Percentiles rank a stretch among this genome's conserved stretches.
Conservation (phyloP, 2,329 filamentous ascomycete species). For the Exophiala aquamarina region DNA sequence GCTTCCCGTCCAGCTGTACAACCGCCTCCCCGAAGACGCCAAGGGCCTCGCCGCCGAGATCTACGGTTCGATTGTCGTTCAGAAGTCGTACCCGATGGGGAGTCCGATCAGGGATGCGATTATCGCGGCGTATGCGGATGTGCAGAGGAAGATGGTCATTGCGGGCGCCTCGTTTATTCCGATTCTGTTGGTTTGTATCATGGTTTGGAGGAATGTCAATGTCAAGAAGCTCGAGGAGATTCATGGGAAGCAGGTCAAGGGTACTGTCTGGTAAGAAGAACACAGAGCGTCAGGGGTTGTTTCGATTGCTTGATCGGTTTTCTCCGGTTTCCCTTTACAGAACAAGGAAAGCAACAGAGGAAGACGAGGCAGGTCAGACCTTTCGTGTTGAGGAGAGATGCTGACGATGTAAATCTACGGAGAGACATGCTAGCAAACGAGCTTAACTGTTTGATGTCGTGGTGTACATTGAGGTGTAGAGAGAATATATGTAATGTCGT, state of each 20-base stretch:
- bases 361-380: too few species aligned
- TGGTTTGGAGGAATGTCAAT: constrained; percentile 26
- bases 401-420: too few species aligned
- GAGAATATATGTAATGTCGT: too few species aligned
- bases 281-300: too few species aligned
- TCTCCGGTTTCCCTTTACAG: too few species aligned
- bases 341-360: too few species aligned
- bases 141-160: constrained; percentile 43
- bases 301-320: too few species aligned
- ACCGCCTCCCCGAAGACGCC: constrained; percentile 32
- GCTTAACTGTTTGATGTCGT: too few species aligned
- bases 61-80: constrained; percentile 54
- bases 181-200: constrained; percentile 16
- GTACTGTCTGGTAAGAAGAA: constrained; percentile 34
- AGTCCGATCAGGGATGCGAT: constrained; percentile 41
- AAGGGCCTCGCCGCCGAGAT: constrained; percentile 47
- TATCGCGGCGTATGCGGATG: constrained; percentile 39
- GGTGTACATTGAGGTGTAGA: too few species aligned
- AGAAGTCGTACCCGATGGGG: constrained; percentile 49
- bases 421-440: too few species aligned
- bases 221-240: constrained; percentile 24
- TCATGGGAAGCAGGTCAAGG: constrained; percentile 39
- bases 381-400: too few species aligned
- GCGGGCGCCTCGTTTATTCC: constrained; percentile 28
- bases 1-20: constrained; percentile 38